These are phyloP conservation scores for Capsicum chinense DNA, from an alignment of 257 asterid species.

Conservation along the genomic window DNA sequence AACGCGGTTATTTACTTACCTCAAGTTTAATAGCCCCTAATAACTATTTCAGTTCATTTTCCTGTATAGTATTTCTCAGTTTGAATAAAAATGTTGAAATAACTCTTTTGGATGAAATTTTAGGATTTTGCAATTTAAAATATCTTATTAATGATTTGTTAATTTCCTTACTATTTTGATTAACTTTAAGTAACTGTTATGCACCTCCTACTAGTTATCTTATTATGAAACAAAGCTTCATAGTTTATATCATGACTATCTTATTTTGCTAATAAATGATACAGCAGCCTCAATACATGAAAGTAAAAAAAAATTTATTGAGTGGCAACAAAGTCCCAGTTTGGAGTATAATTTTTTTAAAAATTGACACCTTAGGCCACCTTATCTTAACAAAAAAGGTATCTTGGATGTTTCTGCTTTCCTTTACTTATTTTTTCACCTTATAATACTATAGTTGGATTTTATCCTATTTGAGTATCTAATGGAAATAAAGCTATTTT, in stretches of 20 bases:
- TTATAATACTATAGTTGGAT: conserved; percentile 29
- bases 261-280: conserved; percentile 38
- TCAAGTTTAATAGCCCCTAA: neutral
- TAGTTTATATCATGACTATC: conserved; percentile 28
- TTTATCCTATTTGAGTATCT: conserved; percentile 27
- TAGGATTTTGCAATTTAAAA: conserved; percentile 25
- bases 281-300: conserved; percentile 36
- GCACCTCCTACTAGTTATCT: conserved; percentile 13
- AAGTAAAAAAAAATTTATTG: neutral
- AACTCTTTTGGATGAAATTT: neutral
- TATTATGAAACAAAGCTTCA: conserved; percentile 17
- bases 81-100: conserved; percentile 5
- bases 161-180: conserved; percentile 7
- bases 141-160: neutral
- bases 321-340: conserved; percentile 27
- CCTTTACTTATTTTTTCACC: conserved; percentile 16
- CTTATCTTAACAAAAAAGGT: conserved; percentile 37
- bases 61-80: neutral
- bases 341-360: neutral
- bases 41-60: neutral
- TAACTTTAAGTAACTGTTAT: neutral
- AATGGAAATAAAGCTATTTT: conserved; percentile 36
- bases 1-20: neutral
- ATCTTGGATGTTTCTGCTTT: conserved; percentile 20
- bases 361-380: conserved; percentile 34